phyloP scores from a whole-genome alignment of 176 grass and related monocot species.

The Bolboschoenus planiculmis region DNA sequence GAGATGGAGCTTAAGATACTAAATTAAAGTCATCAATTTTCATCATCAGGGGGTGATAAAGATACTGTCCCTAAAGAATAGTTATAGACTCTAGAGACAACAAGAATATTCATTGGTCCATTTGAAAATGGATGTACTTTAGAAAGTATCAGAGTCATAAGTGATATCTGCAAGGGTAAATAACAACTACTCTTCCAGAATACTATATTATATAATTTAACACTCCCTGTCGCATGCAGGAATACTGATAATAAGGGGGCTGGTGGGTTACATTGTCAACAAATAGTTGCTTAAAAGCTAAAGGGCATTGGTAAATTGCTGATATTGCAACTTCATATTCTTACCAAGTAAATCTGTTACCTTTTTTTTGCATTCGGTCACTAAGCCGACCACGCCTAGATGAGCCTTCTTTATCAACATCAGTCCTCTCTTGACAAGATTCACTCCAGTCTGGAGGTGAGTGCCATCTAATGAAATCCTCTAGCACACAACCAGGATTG shows the following conservation, averaged over 20 bases:
- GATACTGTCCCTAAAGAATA: neutral
- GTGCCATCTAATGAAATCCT: constrained; percentile 97
- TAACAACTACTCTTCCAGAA: neutral
- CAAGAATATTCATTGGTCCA: neutral
- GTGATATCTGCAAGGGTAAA: neutral
- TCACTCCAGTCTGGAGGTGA: constrained; percentile 95
- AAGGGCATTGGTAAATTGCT: neutral
- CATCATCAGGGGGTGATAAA: neutral
- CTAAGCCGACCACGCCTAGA: constrained; percentile 76
- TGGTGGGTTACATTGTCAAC: neutral
- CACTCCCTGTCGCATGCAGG: neutral
- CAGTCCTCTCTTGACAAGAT: constrained; percentile 33
- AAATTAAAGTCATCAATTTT: neutral
- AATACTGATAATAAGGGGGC: neutral
- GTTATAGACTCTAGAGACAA: neutral
- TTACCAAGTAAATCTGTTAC: constrained; percentile 25
- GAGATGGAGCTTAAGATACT: neutral
- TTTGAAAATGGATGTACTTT: neutral
- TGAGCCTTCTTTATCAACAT: constrained; percentile 58
- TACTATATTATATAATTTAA: neutral
- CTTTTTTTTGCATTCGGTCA: constrained; percentile 91
- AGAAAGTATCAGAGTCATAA: neutral
- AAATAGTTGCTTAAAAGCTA: neutral
- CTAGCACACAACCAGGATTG: constrained; percentile 94
- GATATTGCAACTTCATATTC: neutral